Evolutionary conservation across 495 filamentous ascomycete species (phyloP).

Genomic region (Aspergillus steynii): DNA sequence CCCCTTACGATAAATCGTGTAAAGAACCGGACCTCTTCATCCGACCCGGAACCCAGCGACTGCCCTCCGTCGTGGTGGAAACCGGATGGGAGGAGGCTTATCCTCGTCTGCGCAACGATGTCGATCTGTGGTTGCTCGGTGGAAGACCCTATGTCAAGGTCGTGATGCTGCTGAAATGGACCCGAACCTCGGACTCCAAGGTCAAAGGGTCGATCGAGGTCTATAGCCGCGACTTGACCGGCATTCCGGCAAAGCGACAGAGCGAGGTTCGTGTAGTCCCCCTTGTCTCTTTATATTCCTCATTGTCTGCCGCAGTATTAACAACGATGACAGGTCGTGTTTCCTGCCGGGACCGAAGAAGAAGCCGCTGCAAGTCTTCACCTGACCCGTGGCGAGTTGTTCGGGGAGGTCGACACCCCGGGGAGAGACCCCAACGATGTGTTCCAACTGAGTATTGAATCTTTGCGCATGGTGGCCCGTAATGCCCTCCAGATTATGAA

Average conservation of each 20-base stretch:
- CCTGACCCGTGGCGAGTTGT: neutral
- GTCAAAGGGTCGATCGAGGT: neutral
- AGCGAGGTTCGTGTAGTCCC: neutral
- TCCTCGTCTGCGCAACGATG: neutral
- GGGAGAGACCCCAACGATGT: neutral
- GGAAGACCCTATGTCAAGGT: conserved; percentile 26
- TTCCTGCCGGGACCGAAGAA: neutral
- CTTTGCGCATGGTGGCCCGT: neutral
- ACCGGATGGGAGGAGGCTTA: conserved; percentile 6
- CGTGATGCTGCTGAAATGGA: conserved; percentile 23
- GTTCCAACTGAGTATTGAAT: neutral
- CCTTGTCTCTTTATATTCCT: neutral
- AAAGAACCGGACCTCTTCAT: conserved; percentile 10
- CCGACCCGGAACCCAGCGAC: neutral
- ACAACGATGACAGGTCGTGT: neutral
- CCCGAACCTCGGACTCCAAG: neutral
- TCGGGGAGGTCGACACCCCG: neutral
- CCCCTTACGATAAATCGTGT: conserved; percentile 1
- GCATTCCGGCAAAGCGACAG: neutral
- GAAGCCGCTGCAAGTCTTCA: neutral
- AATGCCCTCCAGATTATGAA: neutral
- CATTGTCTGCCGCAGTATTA: neutral
- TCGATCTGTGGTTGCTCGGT: conserved; percentile 22
- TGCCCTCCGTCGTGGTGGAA: conserved; percentile 8
- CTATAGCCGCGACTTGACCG: neutral